phyloP scores from a whole-genome alignment of 352 stramenopile species.

The Thalassiosira sp. region DNA sequence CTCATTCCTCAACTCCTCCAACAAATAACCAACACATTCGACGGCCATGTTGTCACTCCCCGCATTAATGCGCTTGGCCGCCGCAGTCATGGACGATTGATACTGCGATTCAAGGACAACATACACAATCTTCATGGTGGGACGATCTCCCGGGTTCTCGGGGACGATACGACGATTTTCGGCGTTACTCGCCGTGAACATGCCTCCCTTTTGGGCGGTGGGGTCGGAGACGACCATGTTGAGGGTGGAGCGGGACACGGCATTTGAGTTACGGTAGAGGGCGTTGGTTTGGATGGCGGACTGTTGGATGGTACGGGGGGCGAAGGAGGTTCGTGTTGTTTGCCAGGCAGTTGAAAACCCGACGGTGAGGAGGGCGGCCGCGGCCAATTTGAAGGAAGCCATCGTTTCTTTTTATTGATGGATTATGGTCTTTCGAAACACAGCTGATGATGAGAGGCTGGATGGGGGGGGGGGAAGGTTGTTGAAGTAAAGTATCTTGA shows the following conservation, averaged over 20 bases:
- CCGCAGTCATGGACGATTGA: slow-evolving; percentile 85
- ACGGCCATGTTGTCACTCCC: slow-evolving; percentile 85
- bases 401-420: slow-evolving; percentile 14
- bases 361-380: slow-evolving; percentile 15
- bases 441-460: background rate
- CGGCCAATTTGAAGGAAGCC: slow-evolving; percentile 27
- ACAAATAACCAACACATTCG: slow-evolving; percentile 88
- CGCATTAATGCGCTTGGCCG: slow-evolving; percentile 87
- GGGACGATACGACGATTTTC: slow-evolving; percentile 83
- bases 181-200: slow-evolving; percentile 86
- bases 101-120: slow-evolving; percentile 89
- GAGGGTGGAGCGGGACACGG: slow-evolving; percentile 39
- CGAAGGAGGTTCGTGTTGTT: slow-evolving; percentile 42
- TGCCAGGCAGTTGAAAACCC: slow-evolving; percentile 43
- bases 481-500: background rate
- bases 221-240: slow-evolving; percentile 73
- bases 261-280: slow-evolving; percentile 24
- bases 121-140: slow-evolving; percentile 88
- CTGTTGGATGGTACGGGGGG: slow-evolving; percentile 29
- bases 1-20: slow-evolving; percentile 86
- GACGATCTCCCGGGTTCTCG: slow-evolving; percentile 72
- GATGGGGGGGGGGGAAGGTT: background rate
- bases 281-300: slow-evolving; percentile 41
- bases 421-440: too few species aligned
- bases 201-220: slow-evolving; percentile 56